Conservation (phyloP, 306 rosid genomes). For the Glycine soja region DNA sequence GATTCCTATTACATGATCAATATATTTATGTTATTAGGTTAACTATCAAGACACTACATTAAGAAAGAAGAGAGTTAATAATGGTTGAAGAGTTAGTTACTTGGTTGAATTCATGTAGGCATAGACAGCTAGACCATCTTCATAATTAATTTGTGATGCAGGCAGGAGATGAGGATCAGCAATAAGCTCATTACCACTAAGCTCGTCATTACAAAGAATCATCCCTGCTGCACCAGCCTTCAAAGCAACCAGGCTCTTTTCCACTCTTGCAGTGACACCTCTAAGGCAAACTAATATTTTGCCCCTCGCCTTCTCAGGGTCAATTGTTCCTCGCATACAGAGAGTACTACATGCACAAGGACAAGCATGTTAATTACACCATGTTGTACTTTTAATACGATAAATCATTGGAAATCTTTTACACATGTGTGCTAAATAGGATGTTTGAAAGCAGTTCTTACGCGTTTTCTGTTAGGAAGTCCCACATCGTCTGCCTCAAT, state of each 20-base stretch:
- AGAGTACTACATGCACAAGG: conserved; percentile 47
- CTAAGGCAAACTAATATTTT: conserved; percentile 69
- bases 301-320: conserved; percentile 63
- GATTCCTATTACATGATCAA: conserved; percentile 52
- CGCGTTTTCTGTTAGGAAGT: no score
- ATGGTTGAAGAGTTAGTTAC: conserved; percentile 52
- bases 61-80: neutral
- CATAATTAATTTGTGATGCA: conserved; percentile 59
- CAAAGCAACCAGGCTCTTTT: conserved; percentile 60
- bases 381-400: neutral
- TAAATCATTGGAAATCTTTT: neutral
- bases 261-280: conserved; percentile 54
- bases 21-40: neutral
- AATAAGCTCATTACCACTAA: conserved; percentile 43
- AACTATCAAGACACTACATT: neutral
- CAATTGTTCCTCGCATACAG: conserved; percentile 56
- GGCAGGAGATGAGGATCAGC: conserved; percentile 72
- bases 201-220: conserved; percentile 68
- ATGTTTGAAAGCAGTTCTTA: conserved; percentile 40
- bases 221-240: conserved; percentile 78
- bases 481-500: no score
- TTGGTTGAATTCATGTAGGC: conserved; percentile 66
- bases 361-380: neutral
- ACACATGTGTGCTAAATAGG: neutral
- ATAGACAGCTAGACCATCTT: conserved; percentile 55